These are phyloP conservation scores for Leccinum subrobustum DNA, from an alignment of 1,284 basidiomycete genomes.

Conservation along the genomic window DNA sequence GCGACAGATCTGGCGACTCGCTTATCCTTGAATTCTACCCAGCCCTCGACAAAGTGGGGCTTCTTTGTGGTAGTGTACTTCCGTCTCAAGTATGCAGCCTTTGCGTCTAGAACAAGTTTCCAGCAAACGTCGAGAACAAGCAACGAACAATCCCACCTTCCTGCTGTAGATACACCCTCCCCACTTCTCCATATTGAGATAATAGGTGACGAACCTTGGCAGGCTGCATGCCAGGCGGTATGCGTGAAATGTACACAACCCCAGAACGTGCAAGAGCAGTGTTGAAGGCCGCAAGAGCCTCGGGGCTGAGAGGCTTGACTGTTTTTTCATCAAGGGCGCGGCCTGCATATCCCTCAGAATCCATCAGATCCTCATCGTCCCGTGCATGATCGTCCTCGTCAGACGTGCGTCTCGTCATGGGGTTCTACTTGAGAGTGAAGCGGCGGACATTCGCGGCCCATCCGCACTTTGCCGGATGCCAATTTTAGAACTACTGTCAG, in stretches of 20 bases:
- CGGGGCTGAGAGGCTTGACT: conserved; percentile 68
- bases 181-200: conserved; percentile 80
- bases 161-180: conserved; percentile 84
- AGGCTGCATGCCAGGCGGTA: conserved; percentile 99
- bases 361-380: conserved; percentile 45
- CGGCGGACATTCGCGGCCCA: too few species aligned
- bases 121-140: conserved; percentile 3
- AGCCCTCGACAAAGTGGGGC: conserved; percentile 90
- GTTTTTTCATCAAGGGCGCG: conserved; percentile 42
- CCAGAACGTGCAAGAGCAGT: conserved; percentile 72
- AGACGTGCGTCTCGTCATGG: too few species aligned
- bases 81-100: conserved; percentile 70
- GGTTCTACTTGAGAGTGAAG: too few species aligned
- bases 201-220: conserved; percentile 94
- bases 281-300: conserved; percentile 71
- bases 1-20: conserved; percentile 88
- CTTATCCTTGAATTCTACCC: conserved; percentile 98
- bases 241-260: conserved; percentile 92
- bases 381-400: not conserved
- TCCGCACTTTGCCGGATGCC: not conserved
- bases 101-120: conserved; percentile 55
- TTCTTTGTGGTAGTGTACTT: conserved; percentile 84
- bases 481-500: conserved; percentile 4
- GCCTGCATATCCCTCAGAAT: conserved; percentile 56
- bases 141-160: conserved; percentile 57